Conservation (phyloP, 179 eudicot species). For the Dionaea muscipula region DNA sequence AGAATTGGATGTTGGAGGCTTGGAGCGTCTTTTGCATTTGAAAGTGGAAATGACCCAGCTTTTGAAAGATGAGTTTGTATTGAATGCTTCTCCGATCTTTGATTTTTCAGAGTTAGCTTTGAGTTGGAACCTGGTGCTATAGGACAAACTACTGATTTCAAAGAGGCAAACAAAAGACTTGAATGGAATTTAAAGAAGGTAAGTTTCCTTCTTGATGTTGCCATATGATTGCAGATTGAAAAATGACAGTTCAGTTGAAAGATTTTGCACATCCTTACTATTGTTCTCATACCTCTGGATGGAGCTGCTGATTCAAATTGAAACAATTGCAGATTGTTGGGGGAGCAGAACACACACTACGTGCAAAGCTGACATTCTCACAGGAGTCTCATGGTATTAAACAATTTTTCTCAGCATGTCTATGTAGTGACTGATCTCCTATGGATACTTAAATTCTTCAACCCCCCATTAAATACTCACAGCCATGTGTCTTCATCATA, state of each 20-base stretch:
- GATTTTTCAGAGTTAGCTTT: conserved; percentile 56
- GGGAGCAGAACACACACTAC: conserved; percentile 86
- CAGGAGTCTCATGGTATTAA: conserved; percentile 74
- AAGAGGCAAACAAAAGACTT: conserved; percentile 72
- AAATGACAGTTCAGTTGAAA: background rate
- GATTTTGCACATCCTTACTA: background rate
- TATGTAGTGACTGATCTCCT: background rate
- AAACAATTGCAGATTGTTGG: conserved; percentile 61
- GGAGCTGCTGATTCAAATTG: conserved; percentile 15
- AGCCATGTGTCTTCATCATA: conserved; percentile 4
- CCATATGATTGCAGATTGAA: background rate
- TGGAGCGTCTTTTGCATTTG: background rate
- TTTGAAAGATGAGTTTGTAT: background rate
- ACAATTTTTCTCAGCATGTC: conserved; percentile 9
- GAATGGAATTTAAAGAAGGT: conserved; percentile 82
- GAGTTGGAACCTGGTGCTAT: conserved; percentile 79
- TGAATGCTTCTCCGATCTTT: background rate
- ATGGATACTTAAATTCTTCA: conserved; percentile 3
- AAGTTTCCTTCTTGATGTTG: conserved; percentile 9
- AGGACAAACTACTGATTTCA: conserved; percentile 82
- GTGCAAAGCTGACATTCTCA: conserved; percentile 82
- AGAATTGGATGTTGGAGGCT: background rate
- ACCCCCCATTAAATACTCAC: background rate
- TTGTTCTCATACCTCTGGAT: background rate
- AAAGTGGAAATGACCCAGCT: background rate